These are phyloP conservation scores for Cairneyella variabilis DNA, from an alignment of 495 filamentous ascomycete genomes.

Conservation along the genomic window DNA sequence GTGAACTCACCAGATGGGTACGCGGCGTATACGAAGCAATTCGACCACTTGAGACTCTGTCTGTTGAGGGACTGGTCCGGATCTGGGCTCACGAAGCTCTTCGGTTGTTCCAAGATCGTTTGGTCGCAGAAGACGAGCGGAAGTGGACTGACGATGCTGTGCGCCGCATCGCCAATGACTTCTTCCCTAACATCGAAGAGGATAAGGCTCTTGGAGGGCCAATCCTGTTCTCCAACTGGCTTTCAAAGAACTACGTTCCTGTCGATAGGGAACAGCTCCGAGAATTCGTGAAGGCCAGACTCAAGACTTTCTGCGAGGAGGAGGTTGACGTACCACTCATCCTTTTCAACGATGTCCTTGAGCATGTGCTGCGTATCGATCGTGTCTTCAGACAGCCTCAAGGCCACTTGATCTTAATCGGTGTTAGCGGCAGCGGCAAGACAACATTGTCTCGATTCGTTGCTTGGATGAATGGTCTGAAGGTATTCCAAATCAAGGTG, in stretches of 20 bases:
- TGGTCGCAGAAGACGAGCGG: constrained; percentile 90
- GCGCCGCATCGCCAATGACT: constrained; percentile 76
- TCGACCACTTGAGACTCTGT: constrained; percentile 79
- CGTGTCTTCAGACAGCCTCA: constrained; percentile 98
- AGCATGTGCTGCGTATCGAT: constrained; percentile 97
- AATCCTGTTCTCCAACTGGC: constrained; percentile 98
- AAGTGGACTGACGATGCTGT: constrained; percentile 90
- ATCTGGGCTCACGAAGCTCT: constrained; percentile 98
- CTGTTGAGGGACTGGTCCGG: constrained; percentile 86
- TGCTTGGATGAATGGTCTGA: constrained; percentile 99
- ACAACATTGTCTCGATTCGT: constrained; percentile 97
- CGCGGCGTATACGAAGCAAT: constrained; percentile 97
- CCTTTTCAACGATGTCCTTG: constrained; percentile 95
- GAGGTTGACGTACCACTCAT: constrained; percentile 98
- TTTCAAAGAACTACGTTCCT: constrained; percentile 97
- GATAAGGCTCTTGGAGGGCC: constrained; percentile 84
- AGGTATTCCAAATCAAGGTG: constrained; percentile 99
- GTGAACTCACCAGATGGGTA: constrained; percentile 96
- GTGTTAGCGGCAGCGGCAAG: constrained; percentile 97
- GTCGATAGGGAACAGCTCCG: constrained; percentile 91
- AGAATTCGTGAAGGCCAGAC: constrained; percentile 94
- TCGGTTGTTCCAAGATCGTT: constrained; percentile 92
- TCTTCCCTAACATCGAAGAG: constrained; percentile 91
- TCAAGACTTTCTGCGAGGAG: constrained; percentile 98
- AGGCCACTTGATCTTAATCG: constrained; percentile 96